phyloP scores from a whole-genome alignment of 1,284 basidiomycete species.

The Tetrapyrgos nigripes region DNA sequence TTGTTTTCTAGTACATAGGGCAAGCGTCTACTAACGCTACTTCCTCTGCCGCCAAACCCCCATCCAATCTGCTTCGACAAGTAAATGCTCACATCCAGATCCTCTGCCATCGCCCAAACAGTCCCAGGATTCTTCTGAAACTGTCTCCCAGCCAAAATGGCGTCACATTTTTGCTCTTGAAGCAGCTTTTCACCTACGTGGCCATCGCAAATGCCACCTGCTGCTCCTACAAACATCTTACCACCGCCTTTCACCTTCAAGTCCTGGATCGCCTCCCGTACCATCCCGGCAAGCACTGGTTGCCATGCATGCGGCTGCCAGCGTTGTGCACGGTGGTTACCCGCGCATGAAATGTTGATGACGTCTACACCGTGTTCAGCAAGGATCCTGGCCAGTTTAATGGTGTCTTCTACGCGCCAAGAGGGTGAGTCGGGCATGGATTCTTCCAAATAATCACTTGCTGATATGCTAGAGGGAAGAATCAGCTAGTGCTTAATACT shows the following conservation, averaged over 20 bases:
- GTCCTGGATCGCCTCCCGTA: conserved; percentile 63
- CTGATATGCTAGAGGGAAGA: conserved; percentile 50
- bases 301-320: conserved; percentile 54
- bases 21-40: no score
- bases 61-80: conserved; percentile 59
- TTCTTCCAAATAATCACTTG: conserved; percentile 68
- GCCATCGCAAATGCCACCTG: conserved; percentile 65
- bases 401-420: conserved; percentile 72
- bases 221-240: conserved; percentile 55
- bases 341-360: conserved; percentile 69
- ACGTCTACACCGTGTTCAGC: conserved; percentile 70
- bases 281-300: conserved; percentile 54
- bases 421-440: conserved; percentile 52
- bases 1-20: no score
- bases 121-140: conserved; percentile 63
- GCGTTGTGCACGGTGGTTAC: conserved; percentile 55
- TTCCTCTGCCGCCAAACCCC: conserved; percentile 44
- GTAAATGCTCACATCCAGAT: conserved; percentile 52
- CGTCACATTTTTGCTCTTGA: conserved; percentile 60
- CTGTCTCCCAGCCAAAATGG: conserved; percentile 60
- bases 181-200: conserved; percentile 66
- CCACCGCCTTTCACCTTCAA: conserved; percentile 27
- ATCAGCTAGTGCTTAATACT: neutral
- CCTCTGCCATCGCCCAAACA: conserved; percentile 59
- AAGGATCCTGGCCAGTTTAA: conserved; percentile 56